Evolutionary conservation across 140 eudicot genomes (phyloP).

Genomic region (Erigeron philadelphicus): DNA sequence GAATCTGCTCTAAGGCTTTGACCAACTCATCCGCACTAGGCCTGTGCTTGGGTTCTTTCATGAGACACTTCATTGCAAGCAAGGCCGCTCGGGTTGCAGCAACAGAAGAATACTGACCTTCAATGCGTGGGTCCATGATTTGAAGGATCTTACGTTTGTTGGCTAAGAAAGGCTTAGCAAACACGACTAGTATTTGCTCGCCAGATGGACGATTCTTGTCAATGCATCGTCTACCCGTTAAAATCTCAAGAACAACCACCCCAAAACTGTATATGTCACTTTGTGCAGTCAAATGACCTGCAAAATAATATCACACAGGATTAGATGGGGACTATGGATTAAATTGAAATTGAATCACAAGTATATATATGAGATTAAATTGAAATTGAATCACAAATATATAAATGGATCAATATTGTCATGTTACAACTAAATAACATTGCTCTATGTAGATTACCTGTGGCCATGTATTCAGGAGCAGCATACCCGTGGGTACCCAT

Average conservation of each 20-base stretch:
- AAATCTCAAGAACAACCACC: conserved; percentile 59
- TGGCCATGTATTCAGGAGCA: conserved; percentile 80
- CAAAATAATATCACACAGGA: conserved; percentile 20
- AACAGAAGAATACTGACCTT: conserved; percentile 49
- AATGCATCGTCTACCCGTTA: conserved; percentile 55
- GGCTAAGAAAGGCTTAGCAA: conserved; percentile 56
- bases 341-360: not conserved
- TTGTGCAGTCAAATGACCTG: conserved; percentile 63
- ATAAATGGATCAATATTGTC: not conserved
- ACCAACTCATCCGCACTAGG: conserved; percentile 62
- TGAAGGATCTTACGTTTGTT: conserved; percentile 49
- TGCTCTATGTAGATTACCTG: conserved; percentile 41
- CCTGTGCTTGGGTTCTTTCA: conserved; percentile 43
- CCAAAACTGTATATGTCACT: conserved; percentile 80
- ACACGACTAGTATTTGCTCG: conserved; percentile 54
- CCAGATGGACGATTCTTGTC: conserved; percentile 67
- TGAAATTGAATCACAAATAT: not conserved
- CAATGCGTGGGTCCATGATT: conserved; percentile 59
- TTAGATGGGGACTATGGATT: not conserved
- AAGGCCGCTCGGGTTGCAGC: conserved; percentile 49
- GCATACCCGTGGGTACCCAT: conserved; percentile 85
- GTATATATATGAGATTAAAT: not conserved
- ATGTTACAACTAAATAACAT: not conserved
- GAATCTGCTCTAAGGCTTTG: conserved; percentile 55
- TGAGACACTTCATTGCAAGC: conserved; percentile 54